Base-by-base conservation (phyloP, 1,284 basidiomycete genomes). In the Pulveroboletus sp. region DNA sequence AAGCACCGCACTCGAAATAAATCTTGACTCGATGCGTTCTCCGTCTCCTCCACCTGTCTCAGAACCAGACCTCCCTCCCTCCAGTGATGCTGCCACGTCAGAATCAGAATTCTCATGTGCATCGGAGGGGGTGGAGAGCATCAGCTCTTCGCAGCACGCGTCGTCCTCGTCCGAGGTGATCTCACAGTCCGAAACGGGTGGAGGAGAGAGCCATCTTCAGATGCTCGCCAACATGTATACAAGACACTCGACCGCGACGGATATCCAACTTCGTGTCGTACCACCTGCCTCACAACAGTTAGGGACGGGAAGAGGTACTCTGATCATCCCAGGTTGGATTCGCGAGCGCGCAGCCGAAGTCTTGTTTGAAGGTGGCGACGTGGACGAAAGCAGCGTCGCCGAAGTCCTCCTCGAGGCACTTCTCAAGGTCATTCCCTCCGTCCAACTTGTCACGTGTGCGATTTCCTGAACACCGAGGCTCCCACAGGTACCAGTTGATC, bases 291-390 rank as follows among this genome's bases (percentile, higher is more conserved):
- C 81, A 22, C 85, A 89, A 66, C 85, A 84, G 63, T 75, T 76
- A 7, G 86, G 87, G 1, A 89, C 87, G 0, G 89, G 88, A 1
- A 74, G 79, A n/a, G 93, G 92, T 0, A 90, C 87, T 0, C 74
- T 98, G 36, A 78, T 90, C 43, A 85, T 99, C 40, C 96, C 96
- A 0, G 96, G 96, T 1, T 99, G 97, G 96, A 80, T 98, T 25
- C 78, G 96, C 36, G 95, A 98, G 70, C 81, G 95, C 10, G 91
- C 91, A 0, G 87, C 92, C 4, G 96, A 99, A 69, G 81, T 96
- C 5, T 77, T 98, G 2, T 98, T 98, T 62, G 92, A 94, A 67
- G 86, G 87, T 3, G 91, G 91, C n/a, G 92, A 94, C 61, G 84
- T 90, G 26, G 94, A 94, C 65, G 91, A 91, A 72, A 81, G 81